Conservation (phyloP, 345 rosid species). For the sweet orange (Citrus sinensis) region DNA sequence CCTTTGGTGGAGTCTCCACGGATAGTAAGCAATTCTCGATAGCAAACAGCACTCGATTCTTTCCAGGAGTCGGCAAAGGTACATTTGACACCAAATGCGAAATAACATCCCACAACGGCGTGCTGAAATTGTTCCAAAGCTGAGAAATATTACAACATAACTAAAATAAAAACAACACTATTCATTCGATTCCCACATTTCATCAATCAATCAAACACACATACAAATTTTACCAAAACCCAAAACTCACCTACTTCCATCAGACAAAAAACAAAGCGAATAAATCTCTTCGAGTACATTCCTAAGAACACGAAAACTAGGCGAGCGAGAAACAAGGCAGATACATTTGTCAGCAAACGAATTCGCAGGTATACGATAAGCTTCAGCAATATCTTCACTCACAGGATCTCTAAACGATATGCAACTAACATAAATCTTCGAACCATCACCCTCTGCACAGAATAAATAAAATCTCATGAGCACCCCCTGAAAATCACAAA, state of each 20-base stretch:
- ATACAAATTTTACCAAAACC: neutral
- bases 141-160: conserved; percentile 27
- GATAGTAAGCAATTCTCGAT: conserved; percentile 83
- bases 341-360: conserved; percentile 95
- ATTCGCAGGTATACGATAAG: conserved; percentile 73
- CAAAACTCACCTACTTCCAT: conserved; percentile 73
- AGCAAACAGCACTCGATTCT: conserved; percentile 85
- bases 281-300: conserved; percentile 80
- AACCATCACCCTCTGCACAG: conserved; percentile 93
- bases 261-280: conserved; percentile 82
- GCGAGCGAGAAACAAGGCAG: conserved; percentile 84
- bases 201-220: neutral
- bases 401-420: conserved; percentile 94
- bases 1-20: conserved; percentile 89
- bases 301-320: conserved; percentile 74
- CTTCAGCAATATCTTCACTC: conserved; percentile 92
- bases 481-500: neutral
- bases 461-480: neutral
- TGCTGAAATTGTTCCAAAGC: conserved; percentile 62
- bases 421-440: conserved; percentile 94
- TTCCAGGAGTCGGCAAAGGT: conserved; percentile 93
- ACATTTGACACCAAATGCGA: conserved; percentile 72
- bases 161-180: conserved; percentile 2
- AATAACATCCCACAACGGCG: conserved; percentile 89
- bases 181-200: neutral